Base-by-base conservation (phyloP, 176 grass and related monocot genomes). In the Bromus sterilis region DNA sequence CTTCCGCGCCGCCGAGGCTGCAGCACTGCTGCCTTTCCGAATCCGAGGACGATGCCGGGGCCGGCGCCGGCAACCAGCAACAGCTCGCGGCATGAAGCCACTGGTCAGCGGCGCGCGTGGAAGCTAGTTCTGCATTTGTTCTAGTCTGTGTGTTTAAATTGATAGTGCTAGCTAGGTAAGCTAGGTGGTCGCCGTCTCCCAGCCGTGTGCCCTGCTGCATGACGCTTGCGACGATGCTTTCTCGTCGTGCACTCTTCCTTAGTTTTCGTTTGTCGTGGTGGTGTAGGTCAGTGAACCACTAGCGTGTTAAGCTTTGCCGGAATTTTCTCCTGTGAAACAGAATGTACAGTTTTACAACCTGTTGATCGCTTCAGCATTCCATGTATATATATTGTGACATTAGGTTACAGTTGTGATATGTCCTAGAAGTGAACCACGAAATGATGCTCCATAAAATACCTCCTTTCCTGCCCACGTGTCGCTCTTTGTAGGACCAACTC, bases 21-120 rank as follows among this genome's bases (percentile, higher is more conserved):
- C 86, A 81, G 30, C 83, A 81, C 48, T 89, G 87, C 87, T 89
- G 83, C 76, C 80, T 81, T 7, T 49, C 90, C 15, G 87, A 92
- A 14, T 71, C 87, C 15, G 87, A 92, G 13, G 90, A 89, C 64
- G 87, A 89, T 63, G 77, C 83, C 43, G 57, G n/a, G n/a, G n/a
- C 61, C 32, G 15, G 59, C 67, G 58, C 73, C 34, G 20, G 79
- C 74, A 71, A 72, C 3, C 61, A 83, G 72, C 81, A 91, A 75
- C 86, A 89, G 86, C 74, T 92, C 55, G 79, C 90, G 11, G 78
- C 76, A 15, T 89, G 74, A 89, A 60, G 26, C 37, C 21, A 25
- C 35, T 31, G 4, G 24, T 16, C 30, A 4, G 29, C 33, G 12
- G 7, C 4, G 23, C 25, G 44, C 39, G 30, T 73, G 36, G 36